These are phyloP conservation scores for Serendipita sp. DNA, from an alignment of 768 basidiomycete genomes.

Conservation along the genomic window DNA sequence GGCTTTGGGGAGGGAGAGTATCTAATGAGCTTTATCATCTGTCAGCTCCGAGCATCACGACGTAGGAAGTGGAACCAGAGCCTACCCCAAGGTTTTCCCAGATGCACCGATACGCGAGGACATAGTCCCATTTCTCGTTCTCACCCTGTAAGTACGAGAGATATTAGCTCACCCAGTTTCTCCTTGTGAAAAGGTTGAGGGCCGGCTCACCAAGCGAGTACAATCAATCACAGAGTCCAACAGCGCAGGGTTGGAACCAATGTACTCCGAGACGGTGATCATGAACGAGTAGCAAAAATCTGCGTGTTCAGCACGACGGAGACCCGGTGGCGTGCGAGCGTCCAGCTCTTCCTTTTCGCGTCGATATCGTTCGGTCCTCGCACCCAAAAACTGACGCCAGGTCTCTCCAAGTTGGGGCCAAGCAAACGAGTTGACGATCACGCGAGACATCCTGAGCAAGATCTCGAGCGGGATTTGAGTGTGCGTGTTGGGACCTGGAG, in stretches of 20 bases:
- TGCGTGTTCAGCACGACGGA: not conserved
- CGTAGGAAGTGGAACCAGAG: not conserved
- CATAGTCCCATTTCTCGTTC: conserved; percentile 1
- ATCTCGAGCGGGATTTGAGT: not conserved
- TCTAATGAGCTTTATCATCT: not conserved
- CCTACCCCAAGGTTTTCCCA: not conserved
- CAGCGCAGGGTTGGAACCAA: not conserved
- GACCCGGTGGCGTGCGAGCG: not conserved
- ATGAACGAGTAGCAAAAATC: conserved; percentile 3
- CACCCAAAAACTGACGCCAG: not conserved
- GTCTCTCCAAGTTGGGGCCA: not conserved
- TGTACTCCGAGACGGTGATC: not conserved
- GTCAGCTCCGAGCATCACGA: not conserved
- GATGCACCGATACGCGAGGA: not conserved
- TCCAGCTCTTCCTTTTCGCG: not conserved
- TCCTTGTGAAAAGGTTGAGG: not conserved
- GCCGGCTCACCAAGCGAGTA: not conserved
- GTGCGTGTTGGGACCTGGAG: not conserved
- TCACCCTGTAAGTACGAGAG: not conserved
- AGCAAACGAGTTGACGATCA: conserved; percentile 1
- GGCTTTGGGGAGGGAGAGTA: not conserved
- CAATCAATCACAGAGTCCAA: not conserved
- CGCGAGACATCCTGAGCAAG: not conserved
- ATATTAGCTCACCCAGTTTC: not conserved
- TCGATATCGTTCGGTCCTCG: not conserved